Evolutionary conservation across 164 flowering plant genomes (phyloP), one percentile per base, ranked within the genome.

Genomic region (Echeveria elegans): DNA sequence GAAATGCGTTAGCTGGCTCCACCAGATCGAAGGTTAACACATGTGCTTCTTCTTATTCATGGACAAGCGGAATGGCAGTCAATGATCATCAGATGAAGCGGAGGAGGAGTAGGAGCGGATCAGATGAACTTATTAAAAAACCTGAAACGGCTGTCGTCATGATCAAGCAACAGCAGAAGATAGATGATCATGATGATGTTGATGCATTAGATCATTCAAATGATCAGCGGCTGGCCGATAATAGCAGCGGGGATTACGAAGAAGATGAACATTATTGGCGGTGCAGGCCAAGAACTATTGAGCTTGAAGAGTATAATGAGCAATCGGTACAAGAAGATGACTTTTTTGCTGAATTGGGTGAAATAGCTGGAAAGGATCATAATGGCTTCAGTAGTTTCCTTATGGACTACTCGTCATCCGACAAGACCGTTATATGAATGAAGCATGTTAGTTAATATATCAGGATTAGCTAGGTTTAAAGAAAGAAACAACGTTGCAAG

Each of bases 21-120:
- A 56, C 61, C 18, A 56, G 61, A 29, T 56, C 61, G n/a, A 56
- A 56, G 30, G n/a, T n/a, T n/a, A 56, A 56, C 61, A 56, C 14
- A 0, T 26, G 8, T 28, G 15, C 19, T 23, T 14, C 9, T 24
- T 21, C 31, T 26, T 21, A 29, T 24, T 23, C 59, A 23, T 24
- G 30, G 59, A 50, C 56, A n/a, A n/a, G n/a, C 1, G 56, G 56
- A n/a, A 30, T 11, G 8, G 15, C 10, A 21, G 28, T 5, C 4
- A 12, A 19, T 48, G 24, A 48, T 48, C 6, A 18, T 48, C 11
- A 41, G 45, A 19, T 48, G 24, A 48, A 48, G 23, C 53, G 7
- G 6, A 48, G 18, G 16, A 50, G 24, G 6, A 50, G 24, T 23
- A 21, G 26, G n/a, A 21, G 8, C n/a, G 4, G 56, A 50, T 0